Evolutionary conservation across 345 rosid species (phyloP).

Genomic region (Pistacia integerrima): DNA sequence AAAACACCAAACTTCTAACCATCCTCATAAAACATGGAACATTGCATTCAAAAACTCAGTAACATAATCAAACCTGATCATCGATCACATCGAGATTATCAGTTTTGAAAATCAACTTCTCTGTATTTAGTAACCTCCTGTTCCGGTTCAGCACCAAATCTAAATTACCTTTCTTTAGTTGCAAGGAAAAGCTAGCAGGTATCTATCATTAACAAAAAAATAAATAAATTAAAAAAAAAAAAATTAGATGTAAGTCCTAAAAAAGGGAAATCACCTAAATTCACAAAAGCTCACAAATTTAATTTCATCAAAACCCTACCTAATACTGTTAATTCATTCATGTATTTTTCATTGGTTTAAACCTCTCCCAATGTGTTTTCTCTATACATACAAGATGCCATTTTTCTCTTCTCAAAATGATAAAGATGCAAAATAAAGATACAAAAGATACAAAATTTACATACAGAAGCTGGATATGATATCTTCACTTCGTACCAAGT

Average conservation of each 20-base stretch:
- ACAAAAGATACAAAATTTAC: conserved; percentile 34
- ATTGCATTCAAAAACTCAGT: neutral
- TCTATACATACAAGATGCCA: no score
- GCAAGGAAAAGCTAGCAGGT: conserved; percentile 70
- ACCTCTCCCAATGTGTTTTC: neutral
- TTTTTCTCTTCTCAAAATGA: conserved; percentile 7
- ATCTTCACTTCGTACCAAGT: conserved; percentile 98
- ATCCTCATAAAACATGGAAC: neutral
- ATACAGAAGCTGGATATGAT: conserved; percentile 96
- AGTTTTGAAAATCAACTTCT: conserved; percentile 62
- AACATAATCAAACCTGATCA: conserved; percentile 43
- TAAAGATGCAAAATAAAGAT: conserved; percentile 14
- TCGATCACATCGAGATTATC: conserved; percentile 30
- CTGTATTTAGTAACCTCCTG: conserved; percentile 64
- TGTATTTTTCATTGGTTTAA: no score
- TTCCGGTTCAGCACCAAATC: conserved; percentile 30
- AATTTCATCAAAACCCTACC: neutral
- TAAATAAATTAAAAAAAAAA: neutral
- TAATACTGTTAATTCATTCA: no score
- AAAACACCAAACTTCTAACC: conserved; percentile 10
- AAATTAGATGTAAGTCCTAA: conserved; percentile 8
- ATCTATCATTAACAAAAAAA: conserved; percentile 37
- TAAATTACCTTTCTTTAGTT: conserved; percentile 50
- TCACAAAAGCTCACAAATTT: neutral
- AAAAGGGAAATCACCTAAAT: neutral